Evolutionary conservation across 805 yeast species (phyloP), one percentile per base, ranked within the genome.

Genomic region (Cyberlindnera xishuangbannaensis): DNA sequence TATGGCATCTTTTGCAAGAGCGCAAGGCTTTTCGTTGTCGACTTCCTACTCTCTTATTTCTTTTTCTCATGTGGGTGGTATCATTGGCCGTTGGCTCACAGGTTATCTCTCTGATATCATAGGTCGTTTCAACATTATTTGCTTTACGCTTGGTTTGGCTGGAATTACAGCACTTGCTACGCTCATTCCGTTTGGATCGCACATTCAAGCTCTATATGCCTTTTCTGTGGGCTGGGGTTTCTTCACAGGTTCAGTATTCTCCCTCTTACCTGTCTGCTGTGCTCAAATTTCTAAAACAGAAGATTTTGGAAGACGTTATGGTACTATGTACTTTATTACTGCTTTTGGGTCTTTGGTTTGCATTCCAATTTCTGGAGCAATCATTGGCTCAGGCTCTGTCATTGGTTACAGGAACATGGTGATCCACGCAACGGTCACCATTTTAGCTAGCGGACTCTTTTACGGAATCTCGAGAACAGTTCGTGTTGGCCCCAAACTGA

Each of bases 271-370:
- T 7, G 76, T 73, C 3, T 71, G 79, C 43, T 64, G 76, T 39
- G 78, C 76, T 2, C 76, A 74, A 37, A 70, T 76, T 22, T 70
- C 78, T 15, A 68, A 66, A 33, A 65, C 69, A 10, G 69, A 70
- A 31, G 67, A 61, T 35, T 72, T 69, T 50, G 79, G 79, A 19
- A 66, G 63, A 50, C 61, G 74, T 13, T 73, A 71, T 42, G 72
- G 78, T 3, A 69, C 77, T 7, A 68, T 76, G 56, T 78, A 76
- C 51, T 71, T 71, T 25, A 59, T 74, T 44, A 79, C 73, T 12
- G 67, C 82, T 2, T 64, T 76, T 44, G 73, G 67, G n/a, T 61
- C 65, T n/a, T 52, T 73, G 25, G 59, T 67, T 2, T 64, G 69
- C 13, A 58, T 73, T 17, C 78, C 78, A 8, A 56, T 69, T 16